These are phyloP conservation scores for Sanguinoderma infundibulare DNA, from an alignment of 1,284 basidiomycete species.

Conservation along the genomic window DNA sequence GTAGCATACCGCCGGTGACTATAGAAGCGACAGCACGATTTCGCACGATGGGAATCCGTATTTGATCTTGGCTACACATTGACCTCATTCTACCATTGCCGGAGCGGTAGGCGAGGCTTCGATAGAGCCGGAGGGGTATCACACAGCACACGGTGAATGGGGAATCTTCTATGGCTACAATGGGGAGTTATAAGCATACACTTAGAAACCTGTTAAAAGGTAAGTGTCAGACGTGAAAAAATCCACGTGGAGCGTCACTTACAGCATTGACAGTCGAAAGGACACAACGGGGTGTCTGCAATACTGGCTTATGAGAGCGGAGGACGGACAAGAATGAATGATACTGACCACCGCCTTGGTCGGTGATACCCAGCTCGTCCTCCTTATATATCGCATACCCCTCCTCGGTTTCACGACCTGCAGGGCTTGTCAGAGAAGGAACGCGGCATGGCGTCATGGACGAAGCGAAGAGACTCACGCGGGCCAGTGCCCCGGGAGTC, in stretches of 20 bases:
- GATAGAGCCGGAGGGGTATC: conserved; percentile 55
- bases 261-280: conserved; percentile 42
- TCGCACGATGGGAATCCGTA: conserved; percentile 18
- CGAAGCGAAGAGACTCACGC: conserved; percentile 54
- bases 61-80: conserved; percentile 28
- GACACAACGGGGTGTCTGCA: conserved; percentile 41
- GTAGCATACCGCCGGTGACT: conserved; percentile 22
- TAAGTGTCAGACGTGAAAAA: background rate
- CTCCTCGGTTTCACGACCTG: conserved; percentile 85
- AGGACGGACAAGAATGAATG: conserved; percentile 3
- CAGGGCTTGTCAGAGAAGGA: conserved; percentile 2
- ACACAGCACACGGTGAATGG: conserved; percentile 45
- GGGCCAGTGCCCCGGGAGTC: conserved; percentile 78
- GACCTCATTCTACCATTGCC: conserved; percentile 30
- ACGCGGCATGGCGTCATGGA: background rate
- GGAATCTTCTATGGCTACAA: conserved; percentile 21
- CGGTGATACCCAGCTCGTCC: conserved; percentile 79
- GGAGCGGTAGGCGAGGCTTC: conserved; percentile 58
- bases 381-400: conserved; percentile 88
- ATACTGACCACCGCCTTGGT: conserved; percentile 75
- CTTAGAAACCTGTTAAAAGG: conserved; percentile 49
- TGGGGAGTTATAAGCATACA: conserved; percentile 15
- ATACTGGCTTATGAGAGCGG: conserved; percentile 26
- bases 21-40: conserved; percentile 17
- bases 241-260: conserved; percentile 10